Percentiles rank a stretch among this genome's conserved stretches.
phyloP scores from a whole-genome alignment of 805 yeast genomes.

The Candida germanica region DNA sequence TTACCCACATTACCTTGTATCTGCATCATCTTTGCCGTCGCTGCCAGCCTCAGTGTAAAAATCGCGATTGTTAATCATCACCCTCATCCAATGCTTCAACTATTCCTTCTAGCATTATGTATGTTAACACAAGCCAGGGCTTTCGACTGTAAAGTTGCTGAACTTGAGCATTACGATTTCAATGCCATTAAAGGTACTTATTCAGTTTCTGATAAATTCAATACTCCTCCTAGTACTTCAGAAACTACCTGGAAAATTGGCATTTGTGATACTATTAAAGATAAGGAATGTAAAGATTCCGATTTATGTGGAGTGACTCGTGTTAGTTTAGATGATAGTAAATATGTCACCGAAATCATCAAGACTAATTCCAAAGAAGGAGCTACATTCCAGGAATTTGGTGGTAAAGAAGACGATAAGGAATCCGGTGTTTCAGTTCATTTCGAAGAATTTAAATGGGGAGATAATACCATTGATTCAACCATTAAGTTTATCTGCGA shows the following conservation, averaged over 20 bases:
- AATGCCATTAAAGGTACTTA: slow-evolving; percentile 49
- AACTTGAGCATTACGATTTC: slow-evolving; percentile 41
- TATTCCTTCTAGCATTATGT: too few relatives aligned
- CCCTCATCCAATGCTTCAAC: too few relatives aligned
- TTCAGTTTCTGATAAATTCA: slow-evolving; percentile 32
- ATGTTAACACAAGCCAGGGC: neutral
- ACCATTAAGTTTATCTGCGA: slow-evolving; percentile 48
- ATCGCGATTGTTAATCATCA: too few relatives aligned
- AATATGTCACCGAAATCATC: slow-evolving; percentile 58
- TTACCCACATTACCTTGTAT: too few relatives aligned
- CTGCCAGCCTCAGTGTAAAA: too few relatives aligned
- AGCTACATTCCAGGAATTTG: slow-evolving; percentile 24
- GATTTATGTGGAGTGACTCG: slow-evolving; percentile 75
- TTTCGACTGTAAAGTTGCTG: slow-evolving; percentile 34
- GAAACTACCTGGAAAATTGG: slow-evolving; percentile 66
- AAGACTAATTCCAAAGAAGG: slow-evolving; percentile 46
- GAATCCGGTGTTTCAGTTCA: slow-evolving; percentile 37
- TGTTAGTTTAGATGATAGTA: slow-evolving; percentile 46
- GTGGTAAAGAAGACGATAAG: slow-evolving; percentile 16
- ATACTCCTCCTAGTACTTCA: slow-evolving; percentile 79
- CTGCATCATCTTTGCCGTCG: too few relatives aligned
- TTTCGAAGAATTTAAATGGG: slow-evolving; percentile 68
- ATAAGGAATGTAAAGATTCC: slow-evolving; percentile 59
- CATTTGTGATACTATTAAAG: slow-evolving; percentile 55
- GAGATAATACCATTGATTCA: slow-evolving; percentile 50